These are phyloP conservation scores for Colletotrichum sublineola DNA, from an alignment of 2,329 filamentous ascomycete species.

Conservation along the genomic window DNA sequence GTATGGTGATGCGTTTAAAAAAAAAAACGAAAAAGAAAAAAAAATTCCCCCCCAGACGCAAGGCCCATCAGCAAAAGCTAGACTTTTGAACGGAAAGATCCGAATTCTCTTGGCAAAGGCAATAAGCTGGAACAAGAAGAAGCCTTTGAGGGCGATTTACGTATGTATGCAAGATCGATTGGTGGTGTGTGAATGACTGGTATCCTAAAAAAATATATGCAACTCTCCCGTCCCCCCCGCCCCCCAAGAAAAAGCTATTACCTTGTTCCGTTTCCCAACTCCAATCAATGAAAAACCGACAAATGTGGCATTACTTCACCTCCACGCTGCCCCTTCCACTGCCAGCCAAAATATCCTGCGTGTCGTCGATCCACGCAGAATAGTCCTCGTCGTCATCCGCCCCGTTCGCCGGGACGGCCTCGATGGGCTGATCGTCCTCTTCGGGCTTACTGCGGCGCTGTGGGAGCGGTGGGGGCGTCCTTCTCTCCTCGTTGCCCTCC, in stretches of 20 bases:
- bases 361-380: slow-evolving; percentile 54
- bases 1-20: neutral
- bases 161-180: neutral
- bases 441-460: slow-evolving; percentile 22
- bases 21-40: neutral
- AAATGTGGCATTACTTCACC: slow-evolving; percentile 6
- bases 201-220: slow-evolving; percentile 1
- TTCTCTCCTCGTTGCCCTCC: slow-evolving; percentile 24
- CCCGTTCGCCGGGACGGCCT: slow-evolving; percentile 41
- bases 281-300: neutral
- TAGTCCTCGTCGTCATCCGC: slow-evolving; percentile 53
- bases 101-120: too few species aligned
- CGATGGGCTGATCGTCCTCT: slow-evolving; percentile 33
- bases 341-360: slow-evolving; percentile 20
- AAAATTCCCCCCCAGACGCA: too few species aligned
- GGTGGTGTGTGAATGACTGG: neutral
- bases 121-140: neutral
- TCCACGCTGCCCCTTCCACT: slow-evolving; percentile 6
- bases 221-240: neutral
- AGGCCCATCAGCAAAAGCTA: too few species aligned
- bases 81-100: neutral
- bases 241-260: neutral
- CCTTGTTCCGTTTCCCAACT: slow-evolving; percentile 8
- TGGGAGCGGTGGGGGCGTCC: slow-evolving; percentile 31
- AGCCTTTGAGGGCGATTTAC: neutral